Base-by-base conservation (phyloP, 352 stramenopile genomes). In the Lagenidium sp. region DNA sequence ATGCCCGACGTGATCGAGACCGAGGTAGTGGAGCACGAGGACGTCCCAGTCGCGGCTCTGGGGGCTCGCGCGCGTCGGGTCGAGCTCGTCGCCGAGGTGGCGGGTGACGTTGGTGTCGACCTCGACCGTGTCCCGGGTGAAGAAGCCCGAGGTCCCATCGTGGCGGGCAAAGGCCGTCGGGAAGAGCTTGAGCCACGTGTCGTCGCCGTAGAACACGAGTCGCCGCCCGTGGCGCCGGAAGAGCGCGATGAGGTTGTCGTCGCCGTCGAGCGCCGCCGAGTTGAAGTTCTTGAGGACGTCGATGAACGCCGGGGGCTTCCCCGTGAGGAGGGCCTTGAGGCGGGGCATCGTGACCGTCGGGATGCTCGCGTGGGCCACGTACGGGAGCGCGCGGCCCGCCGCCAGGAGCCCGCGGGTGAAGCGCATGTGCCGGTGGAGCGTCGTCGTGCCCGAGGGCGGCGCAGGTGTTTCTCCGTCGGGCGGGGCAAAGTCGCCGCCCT, bases 231-330 rank as follows among this genome's bases (percentile, higher is more conserved):
- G 63, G 4, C 59, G 50, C 16, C 36, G 45, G 23, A 95, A 51
- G 22, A 79, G 34, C 24, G 72, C 60, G 21, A 95, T 37, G 12
- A 95, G 38, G 38, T 93, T 94, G 11, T 78, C 63, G 19, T 93
- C 75, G 0, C 62, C 55, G n/a, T n/a, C n/a, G 18, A 95, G 58
- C n/a, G 72, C 72, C 19, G 65, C 82, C 3, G 83, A 94, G 44
- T 95, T 91, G 44, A 95, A 92, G 44, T 95, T 95, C 56, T 93
- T 92, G 26, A 95, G 55, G 37, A 95, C 84, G 50, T 95, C 83
- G 50, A 94, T 93, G 65, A 95, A 95, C 6, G 77, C 75, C 0
- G 83, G 83, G 15, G 83, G 56, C 50, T 85, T 87, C 20, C 83
- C 83, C 7, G 83, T 93, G 35, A 91, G 60, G 28, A 95, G 63